Evolutionary conservation across 73 alveolate genomes (phyloP).

Genomic region (Uronychia binucleata): DNA sequence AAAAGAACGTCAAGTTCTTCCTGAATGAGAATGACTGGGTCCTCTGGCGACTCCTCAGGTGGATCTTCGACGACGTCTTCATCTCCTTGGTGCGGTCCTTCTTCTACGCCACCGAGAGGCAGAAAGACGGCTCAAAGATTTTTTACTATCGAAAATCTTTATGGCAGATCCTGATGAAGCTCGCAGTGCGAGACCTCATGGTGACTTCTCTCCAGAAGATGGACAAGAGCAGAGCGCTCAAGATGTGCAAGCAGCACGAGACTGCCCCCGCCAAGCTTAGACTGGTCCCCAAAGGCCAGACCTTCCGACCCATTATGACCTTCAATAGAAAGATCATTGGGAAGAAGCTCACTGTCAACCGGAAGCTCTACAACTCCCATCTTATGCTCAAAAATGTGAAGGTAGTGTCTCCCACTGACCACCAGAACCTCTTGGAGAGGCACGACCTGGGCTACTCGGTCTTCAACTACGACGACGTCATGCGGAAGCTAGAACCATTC

Average conservation of each 20-base stretch:
- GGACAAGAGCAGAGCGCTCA: slow-evolving; percentile 20
- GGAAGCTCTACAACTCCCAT: slow-evolving; percentile 50
- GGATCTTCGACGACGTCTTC: slow-evolving; percentile 65
- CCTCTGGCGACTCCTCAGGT: slow-evolving; percentile 34
- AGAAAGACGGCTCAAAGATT: slow-evolving; percentile 67
- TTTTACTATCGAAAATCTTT: slow-evolving; percentile 79
- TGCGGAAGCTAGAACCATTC: slow-evolving; percentile 71
- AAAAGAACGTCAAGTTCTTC: slow-evolving; percentile 31
- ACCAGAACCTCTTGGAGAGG: slow-evolving; percentile 50
- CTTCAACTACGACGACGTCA: slow-evolving; percentile 75
- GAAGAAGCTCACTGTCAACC: slow-evolving; percentile 23
- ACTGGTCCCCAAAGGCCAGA: slow-evolving; percentile 78
- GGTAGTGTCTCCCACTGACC: too few relatives aligned
- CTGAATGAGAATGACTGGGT: slow-evolving; percentile 51
- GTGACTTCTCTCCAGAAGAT: slow-evolving; percentile 25
- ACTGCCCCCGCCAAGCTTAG: slow-evolving; percentile 77
- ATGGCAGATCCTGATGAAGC: slow-evolving; percentile 69
- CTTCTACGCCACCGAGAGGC: slow-evolving; percentile 83
- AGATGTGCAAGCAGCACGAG: slow-evolving; percentile 17
- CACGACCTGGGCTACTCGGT: slow-evolving; percentile 77
- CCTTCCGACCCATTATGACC: slow-evolving; percentile 89
- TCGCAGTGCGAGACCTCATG: slow-evolving; percentile 49
- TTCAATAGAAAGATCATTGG: slow-evolving; percentile 66
- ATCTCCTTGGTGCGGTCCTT: slow-evolving; percentile 47
- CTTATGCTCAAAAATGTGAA: slow-evolving; percentile 61